phyloP scores from a whole-genome alignment of 768 basidiomycete species.

The Macrocybe gigantea region DNA sequence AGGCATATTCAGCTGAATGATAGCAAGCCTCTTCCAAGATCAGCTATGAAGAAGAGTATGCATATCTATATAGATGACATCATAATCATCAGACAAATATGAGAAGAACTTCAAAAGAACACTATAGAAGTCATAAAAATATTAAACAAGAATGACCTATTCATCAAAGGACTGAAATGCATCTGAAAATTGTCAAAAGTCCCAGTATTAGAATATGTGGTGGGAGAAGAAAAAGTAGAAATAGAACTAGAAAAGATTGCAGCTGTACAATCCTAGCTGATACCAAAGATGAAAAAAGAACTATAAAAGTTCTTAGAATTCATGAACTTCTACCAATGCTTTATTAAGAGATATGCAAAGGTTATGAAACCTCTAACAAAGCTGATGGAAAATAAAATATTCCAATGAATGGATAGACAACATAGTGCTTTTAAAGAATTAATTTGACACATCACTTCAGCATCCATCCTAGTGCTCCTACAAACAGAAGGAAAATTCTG shows the following conservation, averaged over 20 bases:
- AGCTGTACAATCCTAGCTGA: constrained; percentile 31
- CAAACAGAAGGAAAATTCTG: not conserved
- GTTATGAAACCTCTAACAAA: constrained; percentile 20
- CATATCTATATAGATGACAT: no score
- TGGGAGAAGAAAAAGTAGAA: constrained; percentile 15
- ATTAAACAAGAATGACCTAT: no score
- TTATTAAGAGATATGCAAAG: constrained; percentile 24
- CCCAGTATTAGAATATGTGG: constrained; percentile 32
- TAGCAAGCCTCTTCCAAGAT: no score
- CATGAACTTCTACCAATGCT: constrained; percentile 28
- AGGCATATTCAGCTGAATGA: constrained; percentile 16
- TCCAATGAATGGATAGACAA: constrained; percentile 5
- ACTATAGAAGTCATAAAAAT: no score
- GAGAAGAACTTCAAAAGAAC: no score
- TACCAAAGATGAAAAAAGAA: constrained; percentile 22
- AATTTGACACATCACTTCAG: constrained; percentile 17
- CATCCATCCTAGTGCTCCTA: constrained; percentile 18
- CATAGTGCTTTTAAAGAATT: constrained; percentile 22
- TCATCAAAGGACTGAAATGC: no score
- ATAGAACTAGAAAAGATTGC: constrained; percentile 35
- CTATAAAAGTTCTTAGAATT: constrained; percentile 38
- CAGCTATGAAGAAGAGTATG: no score
- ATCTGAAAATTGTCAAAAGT: no score
- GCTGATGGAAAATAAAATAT: constrained; percentile 20
- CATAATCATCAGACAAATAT: no score